phyloP scores from a whole-genome alignment of 352 stramenopile species.

The Globisporangium camurandrum region DNA sequence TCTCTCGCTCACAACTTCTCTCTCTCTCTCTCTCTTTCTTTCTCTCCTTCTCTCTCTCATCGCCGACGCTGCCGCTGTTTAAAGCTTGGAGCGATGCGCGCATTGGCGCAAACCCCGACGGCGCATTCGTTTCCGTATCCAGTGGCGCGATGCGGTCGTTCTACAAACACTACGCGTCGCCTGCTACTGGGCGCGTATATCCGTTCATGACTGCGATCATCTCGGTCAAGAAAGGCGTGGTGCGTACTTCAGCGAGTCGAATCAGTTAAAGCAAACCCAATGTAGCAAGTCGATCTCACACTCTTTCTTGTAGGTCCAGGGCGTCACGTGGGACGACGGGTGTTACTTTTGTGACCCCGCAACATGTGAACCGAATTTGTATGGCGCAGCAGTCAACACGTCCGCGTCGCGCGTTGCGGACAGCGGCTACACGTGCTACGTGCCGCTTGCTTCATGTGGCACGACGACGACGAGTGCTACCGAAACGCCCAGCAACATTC shows the following conservation, averaged over 20 bases:
- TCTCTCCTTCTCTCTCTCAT: not conserved
- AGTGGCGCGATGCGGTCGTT: constrained; percentile 52
- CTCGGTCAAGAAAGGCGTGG: constrained; percentile 66
- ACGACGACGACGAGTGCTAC: too few relatives aligned
- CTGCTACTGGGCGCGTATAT: constrained; percentile 36
- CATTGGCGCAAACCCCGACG: constrained; percentile 34
- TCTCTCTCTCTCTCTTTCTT: not conserved
- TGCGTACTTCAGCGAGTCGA: not conserved
- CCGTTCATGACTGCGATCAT: constrained; percentile 76
- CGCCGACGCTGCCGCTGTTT: too few relatives aligned
- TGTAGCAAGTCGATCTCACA: not conserved
- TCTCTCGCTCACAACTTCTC: not conserved
- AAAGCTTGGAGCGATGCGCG: constrained; percentile 66
- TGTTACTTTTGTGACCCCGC: constrained; percentile 65
- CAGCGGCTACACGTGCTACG: constrained; percentile 62
- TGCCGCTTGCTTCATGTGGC: constrained; percentile 25
- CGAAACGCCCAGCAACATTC: too few relatives aligned
- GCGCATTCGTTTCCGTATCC: constrained; percentile 60
- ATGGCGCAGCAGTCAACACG: constrained; percentile 38
- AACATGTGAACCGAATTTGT: constrained; percentile 64
- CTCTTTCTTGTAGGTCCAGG: constrained; percentile 32
- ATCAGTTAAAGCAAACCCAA: not conserved
- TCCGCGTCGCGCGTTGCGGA: constrained; percentile 34
- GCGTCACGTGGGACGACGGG: constrained; percentile 75
- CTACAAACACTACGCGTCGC: constrained; percentile 68